Conservation (phyloP, 2,329 filamentous ascomycete species). For the Sporothrix dimorphospora region DNA sequence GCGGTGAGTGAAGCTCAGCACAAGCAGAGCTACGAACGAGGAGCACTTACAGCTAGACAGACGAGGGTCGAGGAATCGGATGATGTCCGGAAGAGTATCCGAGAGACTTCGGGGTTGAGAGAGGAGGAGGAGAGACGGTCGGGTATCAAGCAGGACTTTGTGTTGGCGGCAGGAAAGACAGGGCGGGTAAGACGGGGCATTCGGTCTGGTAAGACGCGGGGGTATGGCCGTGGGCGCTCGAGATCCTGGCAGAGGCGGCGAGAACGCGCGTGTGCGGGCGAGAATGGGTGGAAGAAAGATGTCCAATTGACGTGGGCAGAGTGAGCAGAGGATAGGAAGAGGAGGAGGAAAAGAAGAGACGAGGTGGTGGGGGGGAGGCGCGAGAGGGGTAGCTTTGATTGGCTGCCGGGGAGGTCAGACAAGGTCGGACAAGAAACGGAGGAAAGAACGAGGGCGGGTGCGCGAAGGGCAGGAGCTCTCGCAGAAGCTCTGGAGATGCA, state of each 20-base stretch:
- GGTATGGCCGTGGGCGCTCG: not conserved
- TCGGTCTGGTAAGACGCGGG: slow-evolving; percentile 2
- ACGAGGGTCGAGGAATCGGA: not conserved
- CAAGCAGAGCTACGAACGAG: not conserved
- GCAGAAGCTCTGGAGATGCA: not conserved
- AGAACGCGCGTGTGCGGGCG: not conserved
- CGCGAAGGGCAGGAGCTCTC: not conserved
- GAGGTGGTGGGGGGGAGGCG: slow-evolving; percentile 3
- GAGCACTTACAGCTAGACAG: not conserved
- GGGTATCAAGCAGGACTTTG: not conserved
- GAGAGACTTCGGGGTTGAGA: not conserved
- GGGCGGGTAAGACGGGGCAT: not conserved
- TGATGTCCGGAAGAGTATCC: not conserved
- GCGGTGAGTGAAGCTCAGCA: not conserved
- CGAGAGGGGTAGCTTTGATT: slow-evolving; percentile 27
- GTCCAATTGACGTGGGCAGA: not conserved
- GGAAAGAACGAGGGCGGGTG: not conserved
- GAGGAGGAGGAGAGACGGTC: not conserved
- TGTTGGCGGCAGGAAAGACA: not conserved
- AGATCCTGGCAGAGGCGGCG: slow-evolving; percentile 6
- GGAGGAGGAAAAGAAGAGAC: not conserved
- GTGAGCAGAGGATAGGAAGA: not conserved
- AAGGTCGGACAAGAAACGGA: slow-evolving; percentile 1
- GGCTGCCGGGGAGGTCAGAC: slow-evolving; percentile 15
- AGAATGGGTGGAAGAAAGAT: not conserved